These are phyloP conservation scores for Kwoniella heveanensis DNA, from an alignment of 768 basidiomycete species.

Conservation along the genomic window DNA sequence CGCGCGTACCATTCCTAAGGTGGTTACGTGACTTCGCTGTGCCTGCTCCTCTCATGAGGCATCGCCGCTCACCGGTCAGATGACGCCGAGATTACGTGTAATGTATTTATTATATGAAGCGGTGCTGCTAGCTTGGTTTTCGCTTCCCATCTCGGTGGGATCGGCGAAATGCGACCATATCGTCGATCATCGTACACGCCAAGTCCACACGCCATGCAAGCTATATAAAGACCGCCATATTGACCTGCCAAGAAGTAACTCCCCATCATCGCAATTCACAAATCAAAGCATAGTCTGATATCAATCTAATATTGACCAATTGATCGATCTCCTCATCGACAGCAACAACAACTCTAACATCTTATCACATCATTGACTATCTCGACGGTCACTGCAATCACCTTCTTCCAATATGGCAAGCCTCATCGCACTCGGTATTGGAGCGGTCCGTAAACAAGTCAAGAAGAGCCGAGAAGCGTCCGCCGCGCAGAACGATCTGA, in stretches of 20 bases:
- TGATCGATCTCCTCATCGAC: background rate
- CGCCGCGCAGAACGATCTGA: background rate
- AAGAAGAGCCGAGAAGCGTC: too few species aligned
- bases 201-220: too few species aligned
- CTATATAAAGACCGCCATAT: slow-evolving; percentile 1
- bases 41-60: background rate
- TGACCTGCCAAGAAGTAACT: too few species aligned
- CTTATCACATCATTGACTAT: too few species aligned
- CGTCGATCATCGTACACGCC: too few species aligned
- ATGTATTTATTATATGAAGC: too few species aligned
- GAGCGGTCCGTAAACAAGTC: background rate
- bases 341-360: background rate
- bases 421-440: background rate
- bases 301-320: too few species aligned
- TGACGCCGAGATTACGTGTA: too few species aligned
- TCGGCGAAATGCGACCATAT: background rate
- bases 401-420: background rate
- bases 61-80: background rate
- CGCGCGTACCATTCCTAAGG: background rate
- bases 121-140: background rate
- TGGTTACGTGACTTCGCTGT: slow-evolving; percentile 3
- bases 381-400: too few species aligned
- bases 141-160: background rate
- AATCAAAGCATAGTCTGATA: too few species aligned
- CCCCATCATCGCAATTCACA: too few species aligned